A percentile compares a stretch with the other conserved stretches of the same genome.
Evolutionary conservation across 192 early-diverging fungal genomes (phyloP).

Genomic region (Oehlia diaphana): DNA sequence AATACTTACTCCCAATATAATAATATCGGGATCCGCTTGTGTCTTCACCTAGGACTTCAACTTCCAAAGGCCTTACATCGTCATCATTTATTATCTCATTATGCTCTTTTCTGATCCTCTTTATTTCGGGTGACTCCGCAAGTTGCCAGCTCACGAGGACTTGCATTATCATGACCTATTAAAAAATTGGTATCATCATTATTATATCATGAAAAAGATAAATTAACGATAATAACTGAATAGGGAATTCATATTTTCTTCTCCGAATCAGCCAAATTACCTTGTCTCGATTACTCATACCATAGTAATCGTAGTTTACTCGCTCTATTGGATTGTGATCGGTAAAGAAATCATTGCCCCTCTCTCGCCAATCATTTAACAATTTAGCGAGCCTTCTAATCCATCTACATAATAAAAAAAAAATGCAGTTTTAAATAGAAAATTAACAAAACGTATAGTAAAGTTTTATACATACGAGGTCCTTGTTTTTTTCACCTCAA

Average conservation of each 20-base stretch:
- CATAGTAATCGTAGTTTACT: not conserved
- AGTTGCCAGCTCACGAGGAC: constrained; percentile 8
- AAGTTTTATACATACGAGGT: no score
- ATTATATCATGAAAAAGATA: not conserved
- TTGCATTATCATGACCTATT: constrained; percentile 11
- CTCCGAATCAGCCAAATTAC: not conserved
- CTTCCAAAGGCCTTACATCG: not conserved
- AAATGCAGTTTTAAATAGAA: no score
- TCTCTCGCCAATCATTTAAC: not conserved
- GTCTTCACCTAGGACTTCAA: constrained; percentile 13
- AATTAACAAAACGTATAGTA: no score
- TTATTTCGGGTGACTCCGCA: not conserved
- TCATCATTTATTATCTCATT: not conserved
- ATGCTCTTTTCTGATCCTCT: not conserved
- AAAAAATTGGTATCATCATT: not conserved
- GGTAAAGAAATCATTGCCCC: not conserved
- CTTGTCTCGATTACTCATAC: not conserved
- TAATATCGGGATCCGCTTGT: not conserved
- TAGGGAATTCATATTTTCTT: not conserved
- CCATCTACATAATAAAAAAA: no score
- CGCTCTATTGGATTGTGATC: not conserved
- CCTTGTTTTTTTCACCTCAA: no score
- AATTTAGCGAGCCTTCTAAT: not conserved
- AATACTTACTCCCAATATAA: constrained; percentile 7
- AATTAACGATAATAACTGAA: not conserved